phyloP scores from a whole-genome alignment of 2,329 filamentous ascomycete genomes.

The Lecanosticta acicola region DNA sequence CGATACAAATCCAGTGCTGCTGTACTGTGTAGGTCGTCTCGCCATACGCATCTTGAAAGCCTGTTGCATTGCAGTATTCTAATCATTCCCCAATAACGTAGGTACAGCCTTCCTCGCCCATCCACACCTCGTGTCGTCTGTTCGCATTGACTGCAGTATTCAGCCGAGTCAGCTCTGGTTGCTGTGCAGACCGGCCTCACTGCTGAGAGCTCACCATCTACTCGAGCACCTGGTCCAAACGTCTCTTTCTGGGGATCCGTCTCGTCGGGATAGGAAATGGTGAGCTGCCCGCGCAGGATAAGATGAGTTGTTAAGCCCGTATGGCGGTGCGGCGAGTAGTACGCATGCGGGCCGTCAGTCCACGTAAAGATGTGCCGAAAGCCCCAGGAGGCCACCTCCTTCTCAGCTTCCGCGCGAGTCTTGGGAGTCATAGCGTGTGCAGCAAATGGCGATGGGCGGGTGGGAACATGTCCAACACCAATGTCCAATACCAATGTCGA shows the following conservation, averaged over 20 bases:
- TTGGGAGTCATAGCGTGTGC: too few relatives aligned
- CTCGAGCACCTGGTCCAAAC: conserved; percentile 54
- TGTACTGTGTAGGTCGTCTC: background rate
- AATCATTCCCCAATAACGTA: conserved; percentile 22
- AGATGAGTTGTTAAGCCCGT: conserved; percentile 62
- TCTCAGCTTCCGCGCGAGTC: conserved; percentile 49
- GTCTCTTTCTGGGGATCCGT: conserved; percentile 50
- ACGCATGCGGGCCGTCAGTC: conserved; percentile 60
- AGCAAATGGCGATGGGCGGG: too few relatives aligned
- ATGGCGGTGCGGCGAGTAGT: conserved; percentile 66
- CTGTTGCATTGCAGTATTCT: too few relatives aligned
- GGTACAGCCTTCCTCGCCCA: conserved; percentile 60
- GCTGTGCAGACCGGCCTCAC: too few relatives aligned
- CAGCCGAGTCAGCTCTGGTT: background rate
- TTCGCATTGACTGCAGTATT: conserved; percentile 52
- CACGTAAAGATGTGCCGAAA: conserved; percentile 66
- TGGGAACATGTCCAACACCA: too few relatives aligned
- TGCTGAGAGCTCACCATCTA: conserved; percentile 46
- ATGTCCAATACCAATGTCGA: too few relatives aligned
- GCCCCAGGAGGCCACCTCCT: conserved; percentile 62
- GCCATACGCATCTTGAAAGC: too few relatives aligned
- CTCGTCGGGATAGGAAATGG: conserved; percentile 61
- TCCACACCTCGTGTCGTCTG: conserved; percentile 63
- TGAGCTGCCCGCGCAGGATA: conserved; percentile 59
- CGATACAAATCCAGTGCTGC: background rate